phyloP scores from a whole-genome alignment of 345 rosid species.

The Heritiera littoralis region DNA sequence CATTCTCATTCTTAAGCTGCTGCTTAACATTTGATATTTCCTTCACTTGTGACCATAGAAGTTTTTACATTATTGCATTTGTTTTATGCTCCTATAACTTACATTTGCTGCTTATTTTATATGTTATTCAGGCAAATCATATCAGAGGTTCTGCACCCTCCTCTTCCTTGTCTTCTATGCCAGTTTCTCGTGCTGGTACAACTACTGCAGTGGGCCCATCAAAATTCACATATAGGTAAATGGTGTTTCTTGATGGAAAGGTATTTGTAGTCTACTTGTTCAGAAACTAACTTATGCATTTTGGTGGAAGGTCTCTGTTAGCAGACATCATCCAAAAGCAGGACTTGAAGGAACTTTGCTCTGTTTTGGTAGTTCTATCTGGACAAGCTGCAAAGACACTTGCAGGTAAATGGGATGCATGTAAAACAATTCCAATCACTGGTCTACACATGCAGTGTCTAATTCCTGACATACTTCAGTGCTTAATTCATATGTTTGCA shows the following conservation, averaged over 20 bases:
- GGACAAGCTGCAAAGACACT: slow-evolving; percentile 77
- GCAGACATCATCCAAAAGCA: slow-evolving; percentile 92
- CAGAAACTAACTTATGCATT: slow-evolving; percentile 37
- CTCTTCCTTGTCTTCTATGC: slow-evolving; percentile 46
- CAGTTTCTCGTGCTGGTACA: slow-evolving; percentile 50
- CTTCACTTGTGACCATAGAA: background rate
- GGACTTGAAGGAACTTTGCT: slow-evolving; percentile 93
- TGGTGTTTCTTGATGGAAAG: slow-evolving; percentile 17
- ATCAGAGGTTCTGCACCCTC: slow-evolving; percentile 50
- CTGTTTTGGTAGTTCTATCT: slow-evolving; percentile 80
- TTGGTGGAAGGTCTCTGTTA: slow-evolving; percentile 77
- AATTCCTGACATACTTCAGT: background rate
- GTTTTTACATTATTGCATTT: background rate
- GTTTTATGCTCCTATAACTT: background rate
- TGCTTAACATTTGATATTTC: background rate
- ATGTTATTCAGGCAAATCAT: slow-evolving; percentile 54
- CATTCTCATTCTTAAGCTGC: background rate
- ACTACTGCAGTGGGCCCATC: slow-evolving; percentile 48
- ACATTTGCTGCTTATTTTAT: background rate
- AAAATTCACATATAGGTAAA: slow-evolving; percentile 82
- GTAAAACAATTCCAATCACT: background rate
- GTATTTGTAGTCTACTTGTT: slow-evolving; percentile 18
- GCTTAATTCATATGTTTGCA: background rate
- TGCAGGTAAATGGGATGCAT: slow-evolving; percentile 48
- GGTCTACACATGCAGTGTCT: background rate